Evolutionary conservation across 2,329 filamentous ascomycete genomes (phyloP), one percentile per base, ranked within the genome.

Genomic region (Xylariales sp.): DNA sequence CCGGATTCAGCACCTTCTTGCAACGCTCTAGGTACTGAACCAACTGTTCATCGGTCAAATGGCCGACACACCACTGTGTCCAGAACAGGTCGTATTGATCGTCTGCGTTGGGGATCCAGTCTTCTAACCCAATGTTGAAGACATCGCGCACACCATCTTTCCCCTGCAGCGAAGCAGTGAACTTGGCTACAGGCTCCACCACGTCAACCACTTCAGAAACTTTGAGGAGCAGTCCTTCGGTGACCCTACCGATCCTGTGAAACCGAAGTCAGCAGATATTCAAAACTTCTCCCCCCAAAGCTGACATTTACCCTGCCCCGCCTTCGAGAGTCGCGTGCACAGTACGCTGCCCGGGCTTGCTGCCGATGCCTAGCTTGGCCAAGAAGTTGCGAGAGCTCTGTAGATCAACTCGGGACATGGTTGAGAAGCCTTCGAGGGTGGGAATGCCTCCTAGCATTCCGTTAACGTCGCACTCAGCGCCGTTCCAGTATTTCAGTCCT

Each of bases 1-100:
- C 54, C 5, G 57, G 51, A 11, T 54, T 57, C 22, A 70, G 51
- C 20, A 55, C 61, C 0, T 61, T 51, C 35, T 71, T 74, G 58
- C 86, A 86, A 19, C 78, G 70, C 42, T 65, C 52, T 12, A 96
- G 63, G 54, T 83, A 95, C 2, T 66, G 66, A 1, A 85, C 69
- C 4, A 96, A 59, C 59, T 94, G 80, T 6, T 63, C 64, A 57
- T 95, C 88, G 0, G 78, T 88, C 41, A 95, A 67, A 60, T 96
- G 84, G 18, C 87, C 85, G 6, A 91, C 63, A 61, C 89, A 96
- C 89, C 90, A 95, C 62, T 96, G 90, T 39, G 78, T 84, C 87
- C 88, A 95, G 46, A 96, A 80, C 33, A 95, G 61, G 58, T 90
- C 84, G 62, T 96, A 96, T 36, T 64, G 59, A 7, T 62, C 53